These are phyloP conservation scores for Orbilia oligospora DNA, from an alignment of 2,329 filamentous ascomycete genomes.

Conservation along the genomic window DNA sequence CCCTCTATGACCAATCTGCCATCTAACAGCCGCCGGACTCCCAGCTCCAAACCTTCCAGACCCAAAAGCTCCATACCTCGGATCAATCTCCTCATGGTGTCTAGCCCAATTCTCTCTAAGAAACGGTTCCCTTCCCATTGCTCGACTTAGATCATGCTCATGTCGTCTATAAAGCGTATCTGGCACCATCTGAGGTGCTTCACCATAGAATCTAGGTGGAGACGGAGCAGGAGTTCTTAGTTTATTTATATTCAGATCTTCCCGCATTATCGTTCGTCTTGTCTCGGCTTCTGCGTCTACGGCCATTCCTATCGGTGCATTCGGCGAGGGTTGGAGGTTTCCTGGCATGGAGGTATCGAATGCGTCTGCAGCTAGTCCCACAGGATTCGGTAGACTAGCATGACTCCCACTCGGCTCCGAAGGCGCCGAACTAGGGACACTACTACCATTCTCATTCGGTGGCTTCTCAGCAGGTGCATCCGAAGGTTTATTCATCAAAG, in stretches of 20 bases:
- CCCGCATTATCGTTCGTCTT: background rate
- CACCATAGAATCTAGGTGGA: background rate
- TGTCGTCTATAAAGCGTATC: background rate
- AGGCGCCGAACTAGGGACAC: background rate
- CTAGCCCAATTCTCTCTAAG: background rate
- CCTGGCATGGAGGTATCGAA: slow-evolving; percentile 3
- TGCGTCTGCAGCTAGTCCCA: too few relatives aligned
- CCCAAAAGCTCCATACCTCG: slow-evolving; percentile 1
- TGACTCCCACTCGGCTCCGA: background rate
- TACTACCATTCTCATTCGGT: too few relatives aligned
- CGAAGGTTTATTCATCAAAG: slow-evolving; percentile 6
- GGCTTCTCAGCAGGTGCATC: too few relatives aligned
- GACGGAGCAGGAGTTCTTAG: background rate
- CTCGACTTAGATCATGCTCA: background rate
- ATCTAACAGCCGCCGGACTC: background rate
- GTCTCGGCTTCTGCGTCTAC: background rate
- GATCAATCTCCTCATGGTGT: background rate
- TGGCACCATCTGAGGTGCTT: background rate
- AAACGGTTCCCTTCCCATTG: background rate
- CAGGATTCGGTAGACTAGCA: too few relatives aligned
- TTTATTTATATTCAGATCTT: background rate
- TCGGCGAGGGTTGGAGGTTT: background rate
- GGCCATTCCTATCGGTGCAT: background rate
- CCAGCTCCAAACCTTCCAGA: slow-evolving; percentile 1
- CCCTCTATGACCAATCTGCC: background rate